These are phyloP conservation scores for Podospora pseudocomata DNA, from an alignment of 495 filamentous ascomycete species.

Conservation along the genomic window DNA sequence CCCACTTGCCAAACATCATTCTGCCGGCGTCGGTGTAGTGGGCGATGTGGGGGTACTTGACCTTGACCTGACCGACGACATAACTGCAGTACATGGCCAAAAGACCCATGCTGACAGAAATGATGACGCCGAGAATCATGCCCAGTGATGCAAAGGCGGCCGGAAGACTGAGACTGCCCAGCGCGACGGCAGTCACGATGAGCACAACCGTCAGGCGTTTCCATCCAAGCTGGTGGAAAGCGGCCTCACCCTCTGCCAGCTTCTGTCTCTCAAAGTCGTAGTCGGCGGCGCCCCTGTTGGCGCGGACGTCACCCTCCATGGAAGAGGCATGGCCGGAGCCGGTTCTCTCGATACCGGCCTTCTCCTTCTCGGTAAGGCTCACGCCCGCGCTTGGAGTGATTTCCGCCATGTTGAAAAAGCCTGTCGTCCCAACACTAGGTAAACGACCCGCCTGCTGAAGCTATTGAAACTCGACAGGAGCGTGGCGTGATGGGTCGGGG, in stretches of 20 bases:
- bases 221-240: constrained; percentile 47
- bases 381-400: background rate
- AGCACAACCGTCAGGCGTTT: constrained; percentile 55
- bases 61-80: constrained; percentile 74
- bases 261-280: constrained; percentile 40
- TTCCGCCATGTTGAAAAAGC: background rate
- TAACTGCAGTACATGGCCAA: constrained; percentile 74
- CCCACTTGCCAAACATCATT: constrained; percentile 59
- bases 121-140: constrained; percentile 54
- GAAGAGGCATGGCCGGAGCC: constrained; percentile 7
- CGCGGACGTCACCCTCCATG: constrained; percentile 23
- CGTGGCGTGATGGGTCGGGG: background rate
- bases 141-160: constrained; percentile 61
- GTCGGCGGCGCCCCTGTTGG: constrained; percentile 20
- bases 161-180: constrained; percentile 66
- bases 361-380: constrained; percentile 1
- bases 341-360: background rate
- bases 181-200: constrained; percentile 70
- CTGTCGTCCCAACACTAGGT: background rate
- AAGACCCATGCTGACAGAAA: constrained; percentile 59
- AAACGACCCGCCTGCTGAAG: background rate
- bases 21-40: constrained; percentile 70
- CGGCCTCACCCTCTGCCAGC: constrained; percentile 34
- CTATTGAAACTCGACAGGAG: background rate
- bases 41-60: constrained; percentile 64